These are phyloP conservation scores for Alternaria angustiovoidea DNA, from an alignment of 2,329 filamentous ascomycete genomes.

Conservation along the genomic window DNA sequence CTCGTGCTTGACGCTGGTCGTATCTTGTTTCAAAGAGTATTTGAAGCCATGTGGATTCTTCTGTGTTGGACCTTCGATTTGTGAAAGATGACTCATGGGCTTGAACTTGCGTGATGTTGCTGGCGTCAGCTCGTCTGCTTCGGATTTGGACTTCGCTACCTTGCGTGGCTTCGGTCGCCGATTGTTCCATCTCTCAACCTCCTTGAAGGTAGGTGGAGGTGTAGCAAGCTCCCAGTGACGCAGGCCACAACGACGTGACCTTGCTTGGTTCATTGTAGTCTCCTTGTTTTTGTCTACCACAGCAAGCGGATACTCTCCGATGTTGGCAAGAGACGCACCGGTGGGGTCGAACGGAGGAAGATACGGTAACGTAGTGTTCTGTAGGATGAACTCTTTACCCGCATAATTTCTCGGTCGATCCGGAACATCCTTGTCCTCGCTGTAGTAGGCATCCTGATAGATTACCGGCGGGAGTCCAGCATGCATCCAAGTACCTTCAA, in stretches of 20 bases:
- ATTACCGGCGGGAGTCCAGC: slow-evolving; percentile 71
- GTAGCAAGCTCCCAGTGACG: slow-evolving; percentile 79
- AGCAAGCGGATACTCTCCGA: slow-evolving; percentile 61
- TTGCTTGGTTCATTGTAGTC: slow-evolving; percentile 60
- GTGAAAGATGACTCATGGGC: slow-evolving; percentile 65
- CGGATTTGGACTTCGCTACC: slow-evolving; percentile 11
- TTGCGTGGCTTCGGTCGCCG: slow-evolving; percentile 41
- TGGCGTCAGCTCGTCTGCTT: slow-evolving; percentile 3
- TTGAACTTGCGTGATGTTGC: slow-evolving; percentile 26
- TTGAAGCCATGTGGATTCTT: slow-evolving; percentile 83
- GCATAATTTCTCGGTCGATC: slow-evolving; percentile 81
- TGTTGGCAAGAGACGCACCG: slow-evolving; percentile 64
- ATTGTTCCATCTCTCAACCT: slow-evolving; percentile 74
- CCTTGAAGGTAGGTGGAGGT: slow-evolving; percentile 72
- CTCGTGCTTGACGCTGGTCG: slow-evolving; percentile 81
- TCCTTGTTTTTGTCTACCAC: slow-evolving; percentile 62
- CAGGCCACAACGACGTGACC: slow-evolving; percentile 67
- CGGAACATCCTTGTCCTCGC: slow-evolving; percentile 83
- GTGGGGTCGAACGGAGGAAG: slow-evolving; percentile 78
- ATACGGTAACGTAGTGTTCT: slow-evolving; percentile 78
- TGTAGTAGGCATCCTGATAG: slow-evolving; percentile 87
- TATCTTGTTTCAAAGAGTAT: slow-evolving; percentile 78
- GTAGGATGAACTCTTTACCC: slow-evolving; percentile 81
- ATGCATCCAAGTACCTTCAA: slow-evolving; percentile 66
- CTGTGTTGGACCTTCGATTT: slow-evolving; percentile 89